Base-by-base conservation (phyloP, 2,329 filamentous ascomycete genomes). In the Fusarium temperatum region DNA sequence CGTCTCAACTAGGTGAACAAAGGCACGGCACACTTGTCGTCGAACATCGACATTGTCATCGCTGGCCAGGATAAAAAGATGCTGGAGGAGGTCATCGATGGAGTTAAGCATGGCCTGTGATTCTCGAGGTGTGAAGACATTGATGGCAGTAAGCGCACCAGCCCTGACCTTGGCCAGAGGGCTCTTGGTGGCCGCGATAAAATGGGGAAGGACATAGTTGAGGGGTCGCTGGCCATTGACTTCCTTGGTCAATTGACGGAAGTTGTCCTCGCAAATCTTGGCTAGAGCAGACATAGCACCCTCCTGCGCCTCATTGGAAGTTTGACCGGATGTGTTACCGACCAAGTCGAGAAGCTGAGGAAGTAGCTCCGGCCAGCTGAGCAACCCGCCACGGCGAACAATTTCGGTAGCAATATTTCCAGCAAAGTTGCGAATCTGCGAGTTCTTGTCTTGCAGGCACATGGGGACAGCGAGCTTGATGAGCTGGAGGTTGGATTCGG, bases 251-350 rank as follows among this genome's bases (percentile, higher is more conserved):
- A 99, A 86, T 67, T 94, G 88, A 80, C 93, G 94, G 79, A 90
- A 92, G 84, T 97, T 98, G 84, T 99, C 96, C 83, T 99, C 96
- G 83, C 96, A 99, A 70, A 99, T 95, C 86, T 98, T 98, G 81
- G 93, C 87, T 82, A 99, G 87, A 54, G 96, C 95, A 55, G 93
- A 91, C 93, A 98, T 98, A 76, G 94, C 95, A 70, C 95, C 95
- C 82, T 99, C 96, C 80, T 98, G 95, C 18, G 92, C 91, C 79
- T 94, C 89, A 48, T 88, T 85, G 12, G 94, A 86, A 28, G 91
- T 86, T 72, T 92, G 90, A 45, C 93, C 92, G 51, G 85, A 87
- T 63, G 90, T 84, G 82, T 97, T 97, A 74, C 89, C 89, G 70
- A 97, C 90, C 82, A 97, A 88, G 63, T 90, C 87, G 74, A 98